phyloP scores from a whole-genome alignment of 768 basidiomycete genomes.

The Obba rivulosa region DNA sequence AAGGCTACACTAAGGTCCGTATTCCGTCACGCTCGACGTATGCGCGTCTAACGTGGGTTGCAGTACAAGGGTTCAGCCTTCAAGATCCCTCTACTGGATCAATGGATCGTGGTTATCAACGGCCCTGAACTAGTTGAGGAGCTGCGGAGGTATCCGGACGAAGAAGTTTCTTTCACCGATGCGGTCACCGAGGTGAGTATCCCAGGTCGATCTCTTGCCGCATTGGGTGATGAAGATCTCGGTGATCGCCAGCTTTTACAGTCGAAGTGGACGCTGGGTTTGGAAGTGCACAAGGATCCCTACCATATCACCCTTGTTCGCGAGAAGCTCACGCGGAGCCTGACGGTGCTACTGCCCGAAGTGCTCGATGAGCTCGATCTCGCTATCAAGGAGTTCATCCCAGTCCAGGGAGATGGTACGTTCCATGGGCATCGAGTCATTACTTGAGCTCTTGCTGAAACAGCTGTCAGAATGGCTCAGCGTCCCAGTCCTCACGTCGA shows the following conservation, averaged over 20 bases:
- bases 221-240: background rate
- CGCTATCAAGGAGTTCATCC: conserved; percentile 26
- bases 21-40: background rate
- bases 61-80: conserved; percentile 25
- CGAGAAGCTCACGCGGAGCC: conserved; percentile 22
- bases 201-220: no score
- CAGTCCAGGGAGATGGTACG: conserved; percentile 9
- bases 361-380: conserved; percentile 20
- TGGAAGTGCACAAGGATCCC: conserved; percentile 5
- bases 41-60: background rate
- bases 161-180: conserved; percentile 37
- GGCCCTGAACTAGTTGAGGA: conserved; percentile 44
- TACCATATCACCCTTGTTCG: conserved; percentile 23
- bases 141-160: conserved; percentile 40
- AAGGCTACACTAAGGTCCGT: conserved; percentile 16
- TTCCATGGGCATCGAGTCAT: no score
- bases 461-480: conserved; percentile 33
- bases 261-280: conserved; percentile 31
- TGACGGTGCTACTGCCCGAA: conserved; percentile 15
- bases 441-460: background rate
- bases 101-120: conserved; percentile 43
- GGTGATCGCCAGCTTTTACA: conserved; percentile 18
- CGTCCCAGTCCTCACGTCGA: conserved; percentile 22
- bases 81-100: conserved; percentile 37
- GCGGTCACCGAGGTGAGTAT: conserved; percentile 33